phyloP scores from a whole-genome alignment of 2,329 filamentous ascomycete species.

The Venturia oleaginea region DNA sequence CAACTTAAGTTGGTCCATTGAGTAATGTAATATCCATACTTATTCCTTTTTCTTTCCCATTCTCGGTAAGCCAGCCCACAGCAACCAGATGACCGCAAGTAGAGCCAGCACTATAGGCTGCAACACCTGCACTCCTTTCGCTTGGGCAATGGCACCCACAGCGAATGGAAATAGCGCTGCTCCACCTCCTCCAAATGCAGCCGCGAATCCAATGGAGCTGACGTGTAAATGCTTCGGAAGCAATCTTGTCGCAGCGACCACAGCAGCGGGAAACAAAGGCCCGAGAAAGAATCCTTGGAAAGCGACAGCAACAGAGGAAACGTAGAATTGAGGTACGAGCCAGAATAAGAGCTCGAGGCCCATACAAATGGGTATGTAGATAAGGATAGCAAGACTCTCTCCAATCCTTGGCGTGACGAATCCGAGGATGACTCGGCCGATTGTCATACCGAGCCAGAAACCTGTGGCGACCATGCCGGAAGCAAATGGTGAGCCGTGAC shows the following conservation, averaged over 20 bases:
- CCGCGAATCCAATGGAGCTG: conserved; percentile 69
- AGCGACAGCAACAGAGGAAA: conserved; percentile 61
- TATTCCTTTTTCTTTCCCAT: conserved; percentile 35
- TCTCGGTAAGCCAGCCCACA: conserved; percentile 44
- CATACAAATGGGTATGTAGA: conserved; percentile 57
- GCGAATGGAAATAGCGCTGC: conserved; percentile 58
- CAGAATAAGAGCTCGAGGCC: conserved; percentile 66
- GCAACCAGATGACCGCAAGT: conserved; percentile 38
- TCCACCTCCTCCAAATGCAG: conserved; percentile 66
- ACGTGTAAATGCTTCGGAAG: conserved; percentile 67
- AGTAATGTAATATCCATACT: background rate
- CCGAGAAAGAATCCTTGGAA: conserved; percentile 73
- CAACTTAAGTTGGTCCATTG: no score
- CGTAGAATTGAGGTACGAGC: conserved; percentile 69
- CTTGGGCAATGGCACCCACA: conserved; percentile 59
- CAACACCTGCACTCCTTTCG: conserved; percentile 49
- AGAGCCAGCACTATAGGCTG: conserved; percentile 51
- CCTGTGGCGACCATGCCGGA: conserved; percentile 69
- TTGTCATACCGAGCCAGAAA: conserved; percentile 76
- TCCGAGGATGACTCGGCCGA: conserved; percentile 62
- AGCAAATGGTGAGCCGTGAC: conserved; percentile 58
- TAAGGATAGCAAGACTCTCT: conserved; percentile 51
- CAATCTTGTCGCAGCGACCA: conserved; percentile 65
- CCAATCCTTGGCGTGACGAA: conserved; percentile 68
- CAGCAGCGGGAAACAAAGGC: conserved; percentile 65